Evolutionary conservation across 2,329 filamentous ascomycete species (phyloP).

Genomic region (Hypomyces perniciosus): DNA sequence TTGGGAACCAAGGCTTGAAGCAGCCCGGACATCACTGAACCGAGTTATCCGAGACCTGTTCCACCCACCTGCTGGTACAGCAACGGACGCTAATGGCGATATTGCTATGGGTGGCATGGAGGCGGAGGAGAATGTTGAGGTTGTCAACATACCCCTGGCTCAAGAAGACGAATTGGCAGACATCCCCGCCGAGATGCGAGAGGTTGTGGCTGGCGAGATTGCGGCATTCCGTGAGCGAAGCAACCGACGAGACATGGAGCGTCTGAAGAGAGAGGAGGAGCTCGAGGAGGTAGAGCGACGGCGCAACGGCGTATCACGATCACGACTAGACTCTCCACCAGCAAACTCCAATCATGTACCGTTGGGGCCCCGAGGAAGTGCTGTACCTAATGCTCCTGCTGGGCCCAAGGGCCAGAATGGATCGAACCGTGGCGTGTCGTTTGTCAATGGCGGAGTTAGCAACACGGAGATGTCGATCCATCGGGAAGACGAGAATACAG

Average conservation of each 20-base stretch:
- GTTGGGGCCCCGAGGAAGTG: constrained; percentile 35
- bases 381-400: constrained; percentile 66
- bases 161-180: constrained; percentile 92
- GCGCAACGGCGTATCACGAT: constrained; percentile 59
- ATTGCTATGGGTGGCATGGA: constrained; percentile 60
- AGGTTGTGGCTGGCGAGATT: constrained; percentile 90
- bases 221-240: constrained; percentile 90
- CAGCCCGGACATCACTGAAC: constrained; percentile 62
- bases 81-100: constrained; percentile 60
- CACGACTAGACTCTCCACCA: constrained; percentile 67
- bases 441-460: constrained; percentile 71
- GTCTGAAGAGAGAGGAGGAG: constrained; percentile 82
- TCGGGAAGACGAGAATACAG: constrained; percentile 77
- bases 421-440: constrained; percentile 51
- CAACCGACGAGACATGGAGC: constrained; percentile 80
- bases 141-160: constrained; percentile 81
- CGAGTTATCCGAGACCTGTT: constrained; percentile 65
- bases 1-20: constrained; percentile 62
- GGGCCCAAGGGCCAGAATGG: constrained; percentile 62
- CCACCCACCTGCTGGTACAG: constrained; percentile 50
- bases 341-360: constrained; percentile 54
- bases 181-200: constrained; percentile 92
- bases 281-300: constrained; percentile 79
- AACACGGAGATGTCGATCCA: constrained; percentile 53
- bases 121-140: constrained; percentile 64